A percentile compares a stretch with the other conserved stretches of the same genome.
Evolutionary conservation across 257 asterid species (phyloP).

Genomic region (Solanum tarijense): DNA sequence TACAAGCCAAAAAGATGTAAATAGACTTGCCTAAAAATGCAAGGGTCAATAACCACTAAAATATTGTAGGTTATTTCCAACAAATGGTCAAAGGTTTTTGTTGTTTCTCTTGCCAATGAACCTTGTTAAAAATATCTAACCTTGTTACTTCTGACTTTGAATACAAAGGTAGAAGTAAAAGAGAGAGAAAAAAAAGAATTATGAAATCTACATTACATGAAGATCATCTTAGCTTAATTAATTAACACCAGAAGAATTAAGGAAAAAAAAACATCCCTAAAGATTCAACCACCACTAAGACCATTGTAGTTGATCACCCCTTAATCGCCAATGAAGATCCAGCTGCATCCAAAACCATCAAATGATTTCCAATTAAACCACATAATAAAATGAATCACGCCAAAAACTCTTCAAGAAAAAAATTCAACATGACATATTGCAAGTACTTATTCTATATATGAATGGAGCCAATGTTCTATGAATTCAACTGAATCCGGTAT

Average conservation of each 20-base stretch:
- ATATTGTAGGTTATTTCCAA: background rate
- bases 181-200: background rate
- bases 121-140: background rate
- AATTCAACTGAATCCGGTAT: background rate
- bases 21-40: background rate
- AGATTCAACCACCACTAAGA: background rate
- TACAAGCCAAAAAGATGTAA: background rate
- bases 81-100: background rate
- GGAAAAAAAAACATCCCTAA: background rate
- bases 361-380: background rate
- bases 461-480: background rate
- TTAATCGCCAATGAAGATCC: slow-evolving; percentile 14
- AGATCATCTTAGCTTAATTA: slow-evolving; percentile 5
- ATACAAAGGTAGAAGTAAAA: background rate
- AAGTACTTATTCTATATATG: background rate
- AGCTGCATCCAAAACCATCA: slow-evolving; percentile 12
- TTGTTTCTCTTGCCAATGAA: background rate
- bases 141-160: background rate
- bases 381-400: background rate
- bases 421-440: background rate
- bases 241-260: slow-evolving; percentile 12
- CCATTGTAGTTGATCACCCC: background rate
- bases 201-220: slow-evolving; percentile 11
- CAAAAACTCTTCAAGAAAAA: background rate
- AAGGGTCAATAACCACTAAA: background rate